These are phyloP conservation scores for Pleurotus tuoliensis DNA, from an alignment of 768 basidiomycete genomes.

Conservation along the genomic window DNA sequence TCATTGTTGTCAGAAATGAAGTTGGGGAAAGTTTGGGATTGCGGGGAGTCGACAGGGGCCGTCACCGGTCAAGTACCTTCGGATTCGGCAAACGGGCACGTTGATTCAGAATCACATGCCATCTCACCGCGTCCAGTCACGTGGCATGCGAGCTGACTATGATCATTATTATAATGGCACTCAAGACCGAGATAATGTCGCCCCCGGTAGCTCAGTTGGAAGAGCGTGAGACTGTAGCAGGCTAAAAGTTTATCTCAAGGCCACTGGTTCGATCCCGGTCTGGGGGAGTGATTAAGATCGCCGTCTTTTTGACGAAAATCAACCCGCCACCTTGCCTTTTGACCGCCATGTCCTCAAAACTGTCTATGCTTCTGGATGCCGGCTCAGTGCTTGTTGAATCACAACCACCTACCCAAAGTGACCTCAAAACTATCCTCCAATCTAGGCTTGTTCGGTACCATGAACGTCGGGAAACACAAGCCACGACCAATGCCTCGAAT, in stretches of 20 bases:
- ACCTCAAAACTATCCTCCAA: conserved; percentile 34
- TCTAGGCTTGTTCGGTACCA: conserved; percentile 39
- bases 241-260: conserved; percentile 3
- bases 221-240: conserved; percentile 9
- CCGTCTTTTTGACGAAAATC: background rate
- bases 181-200: too few species aligned
- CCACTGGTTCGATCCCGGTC: conserved; percentile 10
- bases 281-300: background rate
- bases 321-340: too few species aligned
- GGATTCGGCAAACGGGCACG: too few species aligned
- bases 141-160: too few species aligned
- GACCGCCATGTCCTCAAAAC: conserved; percentile 12
- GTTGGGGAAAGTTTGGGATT: too few species aligned
- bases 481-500: conserved; percentile 9
- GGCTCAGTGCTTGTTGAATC: conserved; percentile 34
- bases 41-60: too few species aligned
- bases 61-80: too few species aligned
- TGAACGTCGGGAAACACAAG: conserved; percentile 17
- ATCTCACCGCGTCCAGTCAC: too few species aligned
- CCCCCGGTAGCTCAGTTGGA: conserved; percentile 8
- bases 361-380: conserved; percentile 28
- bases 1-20: conserved; percentile 32
- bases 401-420: conserved; percentile 17
- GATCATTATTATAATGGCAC: too few species aligned
- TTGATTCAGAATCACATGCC: too few species aligned